Percentiles rank a stretch among this genome's conserved stretches.
Conservation (phyloP, 2,329 filamentous ascomycete species). For the Clarireedia homoeocarpa region DNA sequence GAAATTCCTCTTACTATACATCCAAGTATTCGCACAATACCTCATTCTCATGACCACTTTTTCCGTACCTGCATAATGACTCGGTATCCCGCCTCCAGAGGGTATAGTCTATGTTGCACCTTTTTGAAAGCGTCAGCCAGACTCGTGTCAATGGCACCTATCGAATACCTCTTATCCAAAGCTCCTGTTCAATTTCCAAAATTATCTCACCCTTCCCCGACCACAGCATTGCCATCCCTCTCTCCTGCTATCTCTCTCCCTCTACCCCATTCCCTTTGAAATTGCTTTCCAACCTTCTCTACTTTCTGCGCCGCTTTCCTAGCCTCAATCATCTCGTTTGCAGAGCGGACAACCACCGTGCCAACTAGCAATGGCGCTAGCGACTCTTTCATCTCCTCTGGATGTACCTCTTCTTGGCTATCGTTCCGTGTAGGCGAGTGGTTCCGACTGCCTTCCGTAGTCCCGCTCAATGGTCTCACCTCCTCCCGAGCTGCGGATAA, state of each 20-base stretch:
- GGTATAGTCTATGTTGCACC: too few relatives aligned
- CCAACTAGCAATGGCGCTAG: constrained; percentile 43
- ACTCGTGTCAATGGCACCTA: not conserved
- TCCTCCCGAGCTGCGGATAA: constrained; percentile 16
- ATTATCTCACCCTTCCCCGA: not conserved
- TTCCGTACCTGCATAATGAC: too few relatives aligned
- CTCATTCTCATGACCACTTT: too few relatives aligned
- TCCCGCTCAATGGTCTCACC: constrained; percentile 20
- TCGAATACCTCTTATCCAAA: not conserved
- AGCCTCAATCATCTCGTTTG: constrained; percentile 42
- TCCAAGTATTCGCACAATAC: too few relatives aligned
- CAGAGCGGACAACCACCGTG: constrained; percentile 43
- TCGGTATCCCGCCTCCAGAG: too few relatives aligned
- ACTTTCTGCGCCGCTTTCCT: constrained; percentile 44
- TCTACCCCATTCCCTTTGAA: constrained; percentile 45
- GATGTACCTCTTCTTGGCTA: not conserved
- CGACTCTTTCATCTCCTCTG: not conserved
- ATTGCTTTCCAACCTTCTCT: constrained; percentile 45
- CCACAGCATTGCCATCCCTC: not conserved
- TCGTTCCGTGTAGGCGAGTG: not conserved
- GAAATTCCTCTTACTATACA: too few relatives aligned
- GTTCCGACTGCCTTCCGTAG: constrained; percentile 11
- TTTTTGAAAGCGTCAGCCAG: not conserved
- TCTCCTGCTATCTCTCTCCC: constrained; percentile 27
- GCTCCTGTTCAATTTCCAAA: not conserved